Evolutionary conservation across 2,329 filamentous ascomycete genomes (phyloP).

Genomic region (Phyllachora maydis): DNA sequence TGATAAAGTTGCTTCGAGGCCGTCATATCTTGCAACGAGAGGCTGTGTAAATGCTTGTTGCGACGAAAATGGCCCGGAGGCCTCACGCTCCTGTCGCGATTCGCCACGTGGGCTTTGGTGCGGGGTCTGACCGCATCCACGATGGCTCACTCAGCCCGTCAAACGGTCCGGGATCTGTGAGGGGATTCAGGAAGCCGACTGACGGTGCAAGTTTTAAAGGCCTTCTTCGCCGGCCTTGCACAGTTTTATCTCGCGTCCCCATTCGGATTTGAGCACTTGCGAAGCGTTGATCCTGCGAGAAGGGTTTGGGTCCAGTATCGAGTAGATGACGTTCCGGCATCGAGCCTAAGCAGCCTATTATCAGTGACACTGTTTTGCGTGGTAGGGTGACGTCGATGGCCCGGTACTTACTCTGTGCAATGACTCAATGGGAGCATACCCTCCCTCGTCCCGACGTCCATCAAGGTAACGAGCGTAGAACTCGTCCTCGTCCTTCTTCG

Average conservation of each 20-base stretch:
- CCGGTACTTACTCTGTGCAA: slow-evolving; percentile 60
- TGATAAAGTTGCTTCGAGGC: too few species aligned
- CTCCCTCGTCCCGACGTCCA: slow-evolving; percentile 81
- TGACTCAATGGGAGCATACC: slow-evolving; percentile 90
- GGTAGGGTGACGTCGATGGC: background rate
- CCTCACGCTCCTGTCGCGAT: too few species aligned
- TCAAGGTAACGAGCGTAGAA: slow-evolving; percentile 92
- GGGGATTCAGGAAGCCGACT: slow-evolving; percentile 5
- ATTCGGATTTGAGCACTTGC: slow-evolving; percentile 94
- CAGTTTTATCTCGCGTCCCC: slow-evolving; percentile 92
- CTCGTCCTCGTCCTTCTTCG: slow-evolving; percentile 90
- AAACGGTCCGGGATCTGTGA: too few species aligned
- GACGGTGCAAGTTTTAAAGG: slow-evolving; percentile 31
- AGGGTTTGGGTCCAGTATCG: slow-evolving; percentile 88
- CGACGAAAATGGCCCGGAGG: too few species aligned
- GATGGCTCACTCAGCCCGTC: too few species aligned
- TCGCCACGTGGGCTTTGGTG: too few species aligned
- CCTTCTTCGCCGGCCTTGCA: slow-evolving; percentile 96
- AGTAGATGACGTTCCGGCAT: slow-evolving; percentile 97
- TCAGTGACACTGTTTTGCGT: slow-evolving; percentile 3
- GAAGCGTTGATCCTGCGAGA: slow-evolving; percentile 82
- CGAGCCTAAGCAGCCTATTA: too few species aligned
- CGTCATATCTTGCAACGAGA: too few species aligned
- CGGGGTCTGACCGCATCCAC: too few species aligned
- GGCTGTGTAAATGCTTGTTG: too few species aligned